Percentiles rank a stretch among this genome's conserved stretches.
Evolutionary conservation across 148 eudicot genomes (phyloP).

Genomic region (Amaranthus hypochondriacus): DNA sequence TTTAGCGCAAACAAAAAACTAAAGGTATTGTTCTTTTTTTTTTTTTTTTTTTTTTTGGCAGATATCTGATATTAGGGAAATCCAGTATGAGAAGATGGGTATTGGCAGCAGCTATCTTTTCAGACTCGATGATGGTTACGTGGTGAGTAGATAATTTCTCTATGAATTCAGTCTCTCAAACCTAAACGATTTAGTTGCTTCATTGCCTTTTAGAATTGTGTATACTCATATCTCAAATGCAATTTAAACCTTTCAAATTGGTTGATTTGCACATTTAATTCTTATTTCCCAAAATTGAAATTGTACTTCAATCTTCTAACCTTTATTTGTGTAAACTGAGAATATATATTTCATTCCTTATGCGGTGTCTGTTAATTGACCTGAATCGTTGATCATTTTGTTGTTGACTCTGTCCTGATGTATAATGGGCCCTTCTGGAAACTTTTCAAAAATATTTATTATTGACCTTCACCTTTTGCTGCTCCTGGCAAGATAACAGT

Average conservation of each 20-base stretch:
- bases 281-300: background rate
- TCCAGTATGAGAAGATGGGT: constrained; percentile 90
- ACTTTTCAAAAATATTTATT: background rate
- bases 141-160: constrained; percentile 46
- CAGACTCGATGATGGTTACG: constrained; percentile 97
- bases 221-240: background rate
- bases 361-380: background rate
- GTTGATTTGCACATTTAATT: too few relatives aligned
- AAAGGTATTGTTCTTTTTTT: background rate
- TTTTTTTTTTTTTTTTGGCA: constrained; percentile 24
- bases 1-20: background rate
- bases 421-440: background rate
- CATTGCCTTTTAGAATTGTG: background rate
- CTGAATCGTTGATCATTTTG: background rate
- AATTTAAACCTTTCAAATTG: background rate
- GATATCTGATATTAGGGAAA: constrained; percentile 96
- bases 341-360: background rate
- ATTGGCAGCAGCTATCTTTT: constrained; percentile 99
- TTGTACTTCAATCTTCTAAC: background rate
- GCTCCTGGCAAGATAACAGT: background rate
- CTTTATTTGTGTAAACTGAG: background rate
- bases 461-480: background rate
- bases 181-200: background rate
- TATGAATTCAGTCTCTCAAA: background rate
- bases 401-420: background rate